Percentiles rank a stretch among this genome's conserved stretches.
These are phyloP conservation scores for Chalciporus chontae DNA, from an alignment of 768 basidiomycete genomes.

Conservation along the genomic window DNA sequence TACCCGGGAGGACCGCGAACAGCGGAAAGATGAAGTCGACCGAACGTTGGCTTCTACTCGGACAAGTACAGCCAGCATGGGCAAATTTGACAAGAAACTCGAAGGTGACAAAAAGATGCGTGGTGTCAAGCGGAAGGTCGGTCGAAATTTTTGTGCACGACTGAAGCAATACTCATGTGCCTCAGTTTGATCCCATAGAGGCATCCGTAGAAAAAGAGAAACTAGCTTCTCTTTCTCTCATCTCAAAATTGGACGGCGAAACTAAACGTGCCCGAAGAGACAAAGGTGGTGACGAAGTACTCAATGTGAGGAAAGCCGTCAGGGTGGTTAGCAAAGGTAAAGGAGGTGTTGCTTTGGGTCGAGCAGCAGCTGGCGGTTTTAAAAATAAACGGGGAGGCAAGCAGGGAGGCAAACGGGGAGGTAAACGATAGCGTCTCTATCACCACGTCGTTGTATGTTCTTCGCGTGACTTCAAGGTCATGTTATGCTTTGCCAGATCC, in stretches of 20 bases:
- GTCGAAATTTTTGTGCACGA: not conserved
- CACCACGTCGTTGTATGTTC: not conserved
- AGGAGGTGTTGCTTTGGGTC: constrained; percentile 57
- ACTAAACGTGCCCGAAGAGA: constrained; percentile 51
- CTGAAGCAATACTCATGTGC: constrained; percentile 1
- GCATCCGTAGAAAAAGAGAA: constrained; percentile 63
- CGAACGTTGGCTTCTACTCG: constrained; percentile 72
- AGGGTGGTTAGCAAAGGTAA: constrained; percentile 67
- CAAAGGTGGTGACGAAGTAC: constrained; percentile 43
- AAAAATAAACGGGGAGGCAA: constrained; percentile 30
- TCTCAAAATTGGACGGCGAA: constrained; percentile 73
- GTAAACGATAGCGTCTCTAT: constrained; percentile 20
- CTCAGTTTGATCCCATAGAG: constrained; percentile 84
- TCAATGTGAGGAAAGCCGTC: constrained; percentile 91
- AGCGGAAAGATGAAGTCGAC: constrained; percentile 73
- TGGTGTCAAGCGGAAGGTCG: constrained; percentile 90
- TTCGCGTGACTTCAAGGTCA: not conserved
- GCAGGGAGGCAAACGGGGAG: constrained; percentile 31
- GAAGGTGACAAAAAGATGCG: constrained; percentile 88
- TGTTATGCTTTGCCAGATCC: not conserved
- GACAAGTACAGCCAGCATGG: constrained; percentile 91
- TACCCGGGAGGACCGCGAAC: constrained; percentile 34
- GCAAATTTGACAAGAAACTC: constrained; percentile 85
- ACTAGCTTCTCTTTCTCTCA: constrained; percentile 65
- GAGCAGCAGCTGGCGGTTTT: constrained; percentile 32